phyloP scores from a whole-genome alignment of 139 green algal genomes.

The Desmodesmus armatus region DNA sequence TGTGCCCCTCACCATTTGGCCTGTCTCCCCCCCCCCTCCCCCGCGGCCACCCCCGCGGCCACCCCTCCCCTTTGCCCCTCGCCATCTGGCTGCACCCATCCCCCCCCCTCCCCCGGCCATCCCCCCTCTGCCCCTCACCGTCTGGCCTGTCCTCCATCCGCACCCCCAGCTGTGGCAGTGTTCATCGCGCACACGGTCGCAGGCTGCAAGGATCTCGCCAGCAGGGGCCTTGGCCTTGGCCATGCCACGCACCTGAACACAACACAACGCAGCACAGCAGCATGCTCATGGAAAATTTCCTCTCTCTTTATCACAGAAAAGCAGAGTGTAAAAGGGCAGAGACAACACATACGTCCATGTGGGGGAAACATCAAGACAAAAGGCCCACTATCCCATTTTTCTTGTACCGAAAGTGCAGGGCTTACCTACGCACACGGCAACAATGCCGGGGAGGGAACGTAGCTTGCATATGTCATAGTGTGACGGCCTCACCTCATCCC shows the following conservation, averaged over 20 bases:
- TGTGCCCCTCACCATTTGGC: constrained; percentile 41
- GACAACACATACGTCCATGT: too few species aligned
- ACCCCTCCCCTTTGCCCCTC: background rate
- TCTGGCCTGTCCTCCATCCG: constrained; percentile 90
- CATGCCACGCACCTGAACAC: constrained; percentile 45
- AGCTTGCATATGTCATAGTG: background rate
- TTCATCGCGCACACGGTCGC: constrained; percentile 87
- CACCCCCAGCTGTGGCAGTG: constrained; percentile 90
- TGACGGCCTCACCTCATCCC: constrained; percentile 63
- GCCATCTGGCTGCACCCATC: too few species aligned
- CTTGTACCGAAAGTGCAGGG: background rate
- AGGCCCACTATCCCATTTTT: background rate
- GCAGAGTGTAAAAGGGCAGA: background rate
- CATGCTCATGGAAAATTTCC: background rate
- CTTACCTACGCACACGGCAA: background rate
- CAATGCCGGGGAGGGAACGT: background rate
- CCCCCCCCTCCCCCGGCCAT: background rate
- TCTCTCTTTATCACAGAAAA: too few species aligned
- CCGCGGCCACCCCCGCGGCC: too few species aligned
- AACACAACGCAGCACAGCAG: background rate
- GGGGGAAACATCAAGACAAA: too few species aligned
- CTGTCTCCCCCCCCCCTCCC: constrained; percentile 93
- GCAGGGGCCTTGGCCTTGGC: constrained; percentile 54
- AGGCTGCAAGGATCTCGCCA: constrained; percentile 39
- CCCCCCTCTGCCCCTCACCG: constrained; percentile 53